Base-by-base conservation (phyloP, 1,284 basidiomycete species). In the Chalciporus piperatoides region DNA sequence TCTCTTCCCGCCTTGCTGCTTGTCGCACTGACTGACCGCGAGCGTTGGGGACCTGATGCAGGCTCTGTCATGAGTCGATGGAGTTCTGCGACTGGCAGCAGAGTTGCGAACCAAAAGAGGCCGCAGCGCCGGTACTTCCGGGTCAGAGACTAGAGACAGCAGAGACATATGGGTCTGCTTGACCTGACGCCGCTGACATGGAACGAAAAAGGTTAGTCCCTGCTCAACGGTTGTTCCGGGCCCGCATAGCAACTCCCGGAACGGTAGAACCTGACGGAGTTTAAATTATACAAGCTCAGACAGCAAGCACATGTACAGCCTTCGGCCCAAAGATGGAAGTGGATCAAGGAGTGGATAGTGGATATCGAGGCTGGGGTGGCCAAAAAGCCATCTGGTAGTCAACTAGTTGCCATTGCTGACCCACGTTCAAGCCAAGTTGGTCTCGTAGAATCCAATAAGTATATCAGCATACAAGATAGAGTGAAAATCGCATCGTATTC, bases 1-100 rank as follows among this genome's bases (percentile, higher is more conserved):
- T 85, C 83, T 58, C 71, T 77, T 19, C 72, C 70, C 41, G 63
- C 60, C 46, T 57, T 61, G 8, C 33, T 52, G 41, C 28, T 35
- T 9, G 50, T 14, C n/a, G 39, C 32, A 15, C 53, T 44, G 8
- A 57, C 40, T 15, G 51, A 41, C 55, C 59, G 59, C 62, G 65
- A 44, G 52, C 61, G 62, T 24, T 62, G 61, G 25, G 61, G 59
- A 23, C 66, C 60, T 23, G 58, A 61, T 2, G 56, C 39, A 28
- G 60, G 52, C 27, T 61, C 57, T 64, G 47, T 45, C 59, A 59
- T 60, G 44, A 10, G 14, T 41, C 28, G 44, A 37, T 39, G 50
- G 53, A 43, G 35, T 25, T 48, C 50, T 53, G 48, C 15, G 41
- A 43, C 46, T 37, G 55, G 46, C 39, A 46, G 42, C 12, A 19